Conservation (phyloP, 2,329 filamentous ascomycete genomes). For the Bimuria novae-zelandiae region DNA sequence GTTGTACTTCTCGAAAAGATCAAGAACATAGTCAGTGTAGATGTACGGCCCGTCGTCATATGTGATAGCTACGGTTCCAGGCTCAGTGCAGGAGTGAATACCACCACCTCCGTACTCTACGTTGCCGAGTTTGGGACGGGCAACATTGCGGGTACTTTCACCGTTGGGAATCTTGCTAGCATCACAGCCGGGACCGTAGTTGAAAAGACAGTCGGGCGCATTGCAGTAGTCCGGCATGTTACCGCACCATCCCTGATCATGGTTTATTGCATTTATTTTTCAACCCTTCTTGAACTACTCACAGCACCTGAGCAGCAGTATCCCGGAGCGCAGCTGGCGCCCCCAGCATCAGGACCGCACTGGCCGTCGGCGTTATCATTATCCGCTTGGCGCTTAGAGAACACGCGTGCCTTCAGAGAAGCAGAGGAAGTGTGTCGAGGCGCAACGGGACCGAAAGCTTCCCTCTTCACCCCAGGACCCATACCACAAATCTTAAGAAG, state of each 20-base stretch:
- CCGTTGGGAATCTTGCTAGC: constrained; percentile 61
- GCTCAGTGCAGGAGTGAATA: constrained; percentile 58
- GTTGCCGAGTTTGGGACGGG: constrained; percentile 58
- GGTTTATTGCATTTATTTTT: constrained; percentile 4
- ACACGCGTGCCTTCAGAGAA: constrained; percentile 14
- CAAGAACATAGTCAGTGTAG: constrained; percentile 65
- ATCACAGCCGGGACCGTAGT: constrained; percentile 64
- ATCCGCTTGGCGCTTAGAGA: constrained; percentile 37
- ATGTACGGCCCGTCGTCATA: constrained; percentile 69
- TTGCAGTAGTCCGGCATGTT: constrained; percentile 59
- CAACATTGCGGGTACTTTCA: constrained; percentile 56
- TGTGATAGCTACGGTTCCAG: constrained; percentile 67
- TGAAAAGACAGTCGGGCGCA: constrained; percentile 64
- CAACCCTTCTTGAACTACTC: constrained; percentile 14
- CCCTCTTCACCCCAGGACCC: constrained; percentile 36
- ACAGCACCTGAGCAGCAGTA: constrained; percentile 42
- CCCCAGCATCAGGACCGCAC: constrained; percentile 31
- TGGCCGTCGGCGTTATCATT: constrained; percentile 36
- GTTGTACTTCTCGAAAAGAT: constrained; percentile 60
- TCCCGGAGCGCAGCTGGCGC: constrained; percentile 34
- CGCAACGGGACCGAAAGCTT: constrained; percentile 25
- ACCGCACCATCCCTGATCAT: constrained; percentile 56
- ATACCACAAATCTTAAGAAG: constrained; percentile 42
- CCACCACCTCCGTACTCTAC: constrained; percentile 61
- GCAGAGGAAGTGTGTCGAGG: constrained; percentile 24